Percentiles rank a stretch among this genome's conserved stretches.
Evolutionary conservation across 2,329 filamentous ascomycete genomes (phyloP).

Genomic region (Blastomyces percursus): DNA sequence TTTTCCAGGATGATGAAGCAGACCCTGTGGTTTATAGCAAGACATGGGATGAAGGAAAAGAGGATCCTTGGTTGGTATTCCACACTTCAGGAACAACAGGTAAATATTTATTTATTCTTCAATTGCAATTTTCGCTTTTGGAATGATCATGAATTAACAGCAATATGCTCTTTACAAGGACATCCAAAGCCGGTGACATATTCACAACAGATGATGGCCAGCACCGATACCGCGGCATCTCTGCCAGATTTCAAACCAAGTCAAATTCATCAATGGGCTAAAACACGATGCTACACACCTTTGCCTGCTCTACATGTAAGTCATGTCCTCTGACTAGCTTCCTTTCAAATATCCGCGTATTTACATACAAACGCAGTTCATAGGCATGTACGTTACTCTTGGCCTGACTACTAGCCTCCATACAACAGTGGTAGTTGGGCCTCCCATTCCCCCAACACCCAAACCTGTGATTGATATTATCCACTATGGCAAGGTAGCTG

Average conservation of each 20-base stretch:
- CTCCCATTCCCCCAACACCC: not conserved
- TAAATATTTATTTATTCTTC: conserved; percentile 5
- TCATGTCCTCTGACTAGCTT: not conserved
- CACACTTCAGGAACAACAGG: conserved; percentile 24
- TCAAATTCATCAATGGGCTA: not conserved
- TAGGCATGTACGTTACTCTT: not conserved
- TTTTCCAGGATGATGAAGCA: conserved; percentile 14
- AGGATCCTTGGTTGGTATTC: conserved; percentile 21
- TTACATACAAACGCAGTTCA: not conserved
- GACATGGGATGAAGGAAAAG: conserved; percentile 19
- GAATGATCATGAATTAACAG: not conserved
- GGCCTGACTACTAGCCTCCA: not conserved
- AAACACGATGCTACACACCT: not conserved
- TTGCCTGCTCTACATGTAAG: not conserved
- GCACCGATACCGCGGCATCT: not conserved
- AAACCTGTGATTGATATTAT: not conserved
- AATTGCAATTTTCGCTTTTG: not conserved
- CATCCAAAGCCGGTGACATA: not conserved
- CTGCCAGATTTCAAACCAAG: not conserved
- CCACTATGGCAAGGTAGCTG: not conserved
- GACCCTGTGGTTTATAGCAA: conserved; percentile 15
- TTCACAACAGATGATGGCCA: not conserved
- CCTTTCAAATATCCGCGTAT: not conserved
- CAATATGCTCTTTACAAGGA: not conserved
- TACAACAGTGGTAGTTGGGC: not conserved